Evolutionary conservation across 1,139 yeast species (phyloP).

Genomic region (Magnusiomyces starmeri): DNA sequence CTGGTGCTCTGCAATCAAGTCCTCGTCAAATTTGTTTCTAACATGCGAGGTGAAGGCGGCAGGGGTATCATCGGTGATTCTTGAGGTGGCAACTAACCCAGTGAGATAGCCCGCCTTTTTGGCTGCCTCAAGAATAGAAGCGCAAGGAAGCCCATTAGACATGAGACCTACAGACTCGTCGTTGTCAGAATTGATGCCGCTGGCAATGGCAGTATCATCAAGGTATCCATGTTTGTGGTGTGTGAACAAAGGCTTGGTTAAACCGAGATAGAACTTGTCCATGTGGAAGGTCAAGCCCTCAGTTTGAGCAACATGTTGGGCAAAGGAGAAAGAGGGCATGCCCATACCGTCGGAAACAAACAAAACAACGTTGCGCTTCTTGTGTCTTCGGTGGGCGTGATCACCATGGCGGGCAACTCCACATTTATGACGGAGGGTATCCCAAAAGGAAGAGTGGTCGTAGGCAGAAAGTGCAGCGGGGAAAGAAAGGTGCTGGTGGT

Average conservation of each 20-base stretch:
- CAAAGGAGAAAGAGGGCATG: conserved; percentile 69
- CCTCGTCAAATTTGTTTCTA: conserved; percentile 65
- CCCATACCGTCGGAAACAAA: conserved; percentile 94
- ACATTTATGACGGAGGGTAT: neutral
- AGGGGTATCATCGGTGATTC: conserved; percentile 83
- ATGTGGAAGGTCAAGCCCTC: conserved; percentile 47
- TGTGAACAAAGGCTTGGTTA: conserved; percentile 69
- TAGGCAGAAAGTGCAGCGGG: too few relatives aligned
- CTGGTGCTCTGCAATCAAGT: conserved; percentile 77
- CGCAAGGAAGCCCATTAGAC: conserved; percentile 52
- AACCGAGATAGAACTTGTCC: conserved; percentile 65
- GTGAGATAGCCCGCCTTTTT: conserved; percentile 69
- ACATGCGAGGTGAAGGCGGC: conserved; percentile 80
- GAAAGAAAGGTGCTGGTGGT: too few relatives aligned
- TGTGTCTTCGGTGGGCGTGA: conserved; percentile 4
- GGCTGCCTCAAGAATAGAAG: conserved; percentile 77
- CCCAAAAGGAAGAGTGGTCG: neutral
- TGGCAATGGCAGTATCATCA: conserved; percentile 64
- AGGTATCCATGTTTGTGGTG: neutral
- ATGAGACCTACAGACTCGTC: conserved; percentile 77
- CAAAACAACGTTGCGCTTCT: conserved; percentile 59
- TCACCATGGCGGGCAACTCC: neutral
- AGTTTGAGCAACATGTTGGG: conserved; percentile 47
- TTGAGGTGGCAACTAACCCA: conserved; percentile 81
- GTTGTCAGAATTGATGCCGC: conserved; percentile 71